A percentile compares a stretch with the other conserved stretches of the same genome.
These are phyloP conservation scores for Nemania serpens DNA, from an alignment of 2,329 filamentous ascomycete species.

Conservation along the genomic window DNA sequence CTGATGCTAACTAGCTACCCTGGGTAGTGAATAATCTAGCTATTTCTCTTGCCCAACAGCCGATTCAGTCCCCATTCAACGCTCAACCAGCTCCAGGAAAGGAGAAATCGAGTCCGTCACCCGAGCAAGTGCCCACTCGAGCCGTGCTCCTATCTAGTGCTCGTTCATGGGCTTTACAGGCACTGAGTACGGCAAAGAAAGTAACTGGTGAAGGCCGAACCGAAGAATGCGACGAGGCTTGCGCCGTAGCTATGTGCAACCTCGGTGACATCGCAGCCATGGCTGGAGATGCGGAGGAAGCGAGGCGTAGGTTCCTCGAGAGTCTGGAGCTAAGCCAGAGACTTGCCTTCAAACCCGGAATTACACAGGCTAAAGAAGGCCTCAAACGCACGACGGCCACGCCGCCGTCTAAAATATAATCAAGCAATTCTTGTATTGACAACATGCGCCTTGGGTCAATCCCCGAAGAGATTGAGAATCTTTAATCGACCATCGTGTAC, in stretches of 20 bases:
- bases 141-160: conserved; percentile 70
- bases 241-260: conserved; percentile 83
- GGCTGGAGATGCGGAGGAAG: conserved; percentile 67
- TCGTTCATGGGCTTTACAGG: conserved; percentile 78
- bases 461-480: no score
- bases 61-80: conserved; percentile 44
- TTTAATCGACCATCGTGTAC: no score
- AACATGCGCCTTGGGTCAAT: not conserved
- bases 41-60: conserved; percentile 72
- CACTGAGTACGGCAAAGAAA: conserved; percentile 67
- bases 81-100: conserved; percentile 39
- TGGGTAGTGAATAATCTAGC: conserved; percentile 77
- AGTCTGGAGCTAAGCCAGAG: conserved; percentile 65
- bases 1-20: conserved; percentile 27
- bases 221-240: conserved; percentile 82
- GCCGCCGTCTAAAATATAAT: conserved; percentile 1
- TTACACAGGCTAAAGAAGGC: conserved; percentile 57
- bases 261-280: conserved; percentile 83
- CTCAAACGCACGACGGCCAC: conserved; percentile 43
- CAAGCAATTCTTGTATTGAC: not conserved
- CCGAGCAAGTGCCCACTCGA: conserved; percentile 51
- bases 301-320: conserved; percentile 70
- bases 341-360: conserved; percentile 57
- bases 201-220: conserved; percentile 70
- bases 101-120: conserved; percentile 37